These are phyloP conservation scores for Wakefieldia striispora DNA, from an alignment of 768 basidiomycete species.

Conservation along the genomic window DNA sequence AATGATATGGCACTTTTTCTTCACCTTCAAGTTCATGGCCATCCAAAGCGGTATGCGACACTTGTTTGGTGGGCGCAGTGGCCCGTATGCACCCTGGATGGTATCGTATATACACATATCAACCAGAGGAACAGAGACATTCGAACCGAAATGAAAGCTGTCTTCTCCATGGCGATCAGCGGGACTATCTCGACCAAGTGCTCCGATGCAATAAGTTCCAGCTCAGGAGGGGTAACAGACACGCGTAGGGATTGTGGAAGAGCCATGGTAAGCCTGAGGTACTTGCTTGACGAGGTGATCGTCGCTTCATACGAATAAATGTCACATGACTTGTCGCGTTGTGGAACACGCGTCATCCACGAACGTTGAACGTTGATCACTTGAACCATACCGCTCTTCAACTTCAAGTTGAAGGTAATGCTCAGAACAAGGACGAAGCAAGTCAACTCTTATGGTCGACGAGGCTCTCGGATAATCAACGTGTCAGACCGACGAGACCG, in stretches of 20 bases:
- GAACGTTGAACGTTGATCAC: too few relatives aligned
- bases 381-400: neutral
- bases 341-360: conserved; percentile 8
- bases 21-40: conserved; percentile 88
- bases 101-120: neutral
- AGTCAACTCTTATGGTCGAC: conserved; percentile 63
- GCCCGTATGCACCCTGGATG: conserved; percentile 85
- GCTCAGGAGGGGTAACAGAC: conserved; percentile 79
- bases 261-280: conserved; percentile 62
- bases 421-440: conserved; percentile 62
- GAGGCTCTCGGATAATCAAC: conserved; percentile 58
- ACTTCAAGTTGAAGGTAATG: too few relatives aligned
- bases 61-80: conserved; percentile 84
- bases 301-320: too few relatives aligned
- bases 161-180: conserved; percentile 85
- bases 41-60: conserved; percentile 94
- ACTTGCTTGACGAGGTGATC: too few relatives aligned
- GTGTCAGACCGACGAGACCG: conserved; percentile 35
- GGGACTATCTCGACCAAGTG: conserved; percentile 85
- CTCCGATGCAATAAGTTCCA: conserved; percentile 86
- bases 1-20: conserved; percentile 92
- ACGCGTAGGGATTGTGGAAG: conserved; percentile 68
- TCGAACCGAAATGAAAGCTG: conserved; percentile 85
- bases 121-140: conserved; percentile 10
- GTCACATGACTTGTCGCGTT: conserved; percentile 24